Conservation (phyloP, 768 basidiomycete genomes). For the Lactifluus volemus region DNA sequence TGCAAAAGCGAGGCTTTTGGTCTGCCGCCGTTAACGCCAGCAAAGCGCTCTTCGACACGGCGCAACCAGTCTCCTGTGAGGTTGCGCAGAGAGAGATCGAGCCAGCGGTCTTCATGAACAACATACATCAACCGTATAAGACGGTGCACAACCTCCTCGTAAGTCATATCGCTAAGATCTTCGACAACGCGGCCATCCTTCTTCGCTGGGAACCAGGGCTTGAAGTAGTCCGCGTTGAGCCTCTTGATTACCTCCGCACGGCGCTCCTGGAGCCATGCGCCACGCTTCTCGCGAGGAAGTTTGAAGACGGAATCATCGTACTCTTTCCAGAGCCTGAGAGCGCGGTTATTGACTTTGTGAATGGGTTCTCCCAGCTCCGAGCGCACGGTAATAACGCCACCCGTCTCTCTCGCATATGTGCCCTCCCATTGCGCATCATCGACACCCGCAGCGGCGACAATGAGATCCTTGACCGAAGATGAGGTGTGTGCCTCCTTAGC, state of each 20-base stretch:
- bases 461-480: conserved; percentile 91
- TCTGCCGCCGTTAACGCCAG: conserved; percentile 71
- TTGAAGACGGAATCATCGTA: too few species aligned
- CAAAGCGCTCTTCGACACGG: conserved; percentile 46
- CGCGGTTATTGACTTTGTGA: conserved; percentile 97
- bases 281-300: too few species aligned
- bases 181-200: conserved; percentile 78
- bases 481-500: conserved; percentile 97
- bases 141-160: conserved; percentile 88
- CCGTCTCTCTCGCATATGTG: conserved; percentile 89
- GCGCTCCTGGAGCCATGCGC: too few species aligned
- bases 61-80: too few species aligned
- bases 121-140: conserved; percentile 61
- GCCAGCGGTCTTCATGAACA: conserved; percentile 64
- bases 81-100: conserved; percentile 86
- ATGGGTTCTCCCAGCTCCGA: conserved; percentile 99
- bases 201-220: conserved; percentile 97
- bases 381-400: conserved; percentile 92
- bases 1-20: conserved; percentile 76
- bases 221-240: too few species aligned
- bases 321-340: too few species aligned
- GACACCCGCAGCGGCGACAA: conserved; percentile 90
- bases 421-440: conserved; percentile 87
- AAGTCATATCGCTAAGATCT: conserved; percentile 95
- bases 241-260: too few species aligned